These are phyloP conservation scores for Metschnikowia bowlesiae DNA, from an alignment of 805 yeast genomes.

Conservation along the genomic window DNA sequence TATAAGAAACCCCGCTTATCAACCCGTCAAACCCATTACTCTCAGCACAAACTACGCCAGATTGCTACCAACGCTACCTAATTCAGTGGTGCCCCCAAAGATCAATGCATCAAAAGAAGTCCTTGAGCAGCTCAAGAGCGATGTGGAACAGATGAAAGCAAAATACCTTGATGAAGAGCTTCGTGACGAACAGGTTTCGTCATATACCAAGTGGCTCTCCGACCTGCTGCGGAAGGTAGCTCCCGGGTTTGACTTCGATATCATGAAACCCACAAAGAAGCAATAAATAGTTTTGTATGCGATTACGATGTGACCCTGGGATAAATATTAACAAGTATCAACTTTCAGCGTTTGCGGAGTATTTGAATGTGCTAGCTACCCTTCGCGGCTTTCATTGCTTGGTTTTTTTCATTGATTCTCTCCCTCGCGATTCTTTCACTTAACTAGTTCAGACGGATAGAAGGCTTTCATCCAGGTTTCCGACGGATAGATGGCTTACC, in stretches of 20 bases:
- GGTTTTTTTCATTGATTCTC: too few relatives aligned
- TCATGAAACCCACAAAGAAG: slow-evolving; percentile 23
- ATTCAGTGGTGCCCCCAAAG: slow-evolving; percentile 36
- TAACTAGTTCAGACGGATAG: neutral
- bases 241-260: slow-evolving; percentile 36
- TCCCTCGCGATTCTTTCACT: too few relatives aligned
- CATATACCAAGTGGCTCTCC: slow-evolving; percentile 28
- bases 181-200: slow-evolving; percentile 12
- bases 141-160: slow-evolving; percentile 17
- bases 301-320: neutral
- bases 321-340: neutral
- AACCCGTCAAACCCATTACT: slow-evolving; percentile 53
- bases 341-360: neutral
- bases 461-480: neutral
- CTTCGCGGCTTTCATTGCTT: too few relatives aligned
- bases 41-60: slow-evolving; percentile 46
- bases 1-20: slow-evolving; percentile 46
- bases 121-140: slow-evolving; percentile 25
- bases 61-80: slow-evolving; percentile 31
- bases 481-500: too few relatives aligned
- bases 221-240: slow-evolving; percentile 33
- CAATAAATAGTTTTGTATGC: neutral
- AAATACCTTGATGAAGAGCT: slow-evolving; percentile 3
- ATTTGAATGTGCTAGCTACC: neutral
- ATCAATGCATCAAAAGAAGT: slow-evolving; percentile 24